Conservation (phyloP, 257 asterid species). For the Ajuga chamaepitys region DNA sequence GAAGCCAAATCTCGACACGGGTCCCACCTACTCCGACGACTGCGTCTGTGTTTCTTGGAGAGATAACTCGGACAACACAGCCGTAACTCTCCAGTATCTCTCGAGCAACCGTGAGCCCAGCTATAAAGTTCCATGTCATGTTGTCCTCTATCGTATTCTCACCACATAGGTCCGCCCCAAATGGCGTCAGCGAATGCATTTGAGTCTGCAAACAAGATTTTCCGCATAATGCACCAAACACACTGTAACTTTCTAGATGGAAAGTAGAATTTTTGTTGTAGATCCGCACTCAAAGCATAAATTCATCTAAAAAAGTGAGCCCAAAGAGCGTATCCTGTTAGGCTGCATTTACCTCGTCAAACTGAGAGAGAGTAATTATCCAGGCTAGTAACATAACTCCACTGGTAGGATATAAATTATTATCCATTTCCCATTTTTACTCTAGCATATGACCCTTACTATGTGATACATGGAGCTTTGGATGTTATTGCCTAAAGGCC, state of each 20-base stretch:
- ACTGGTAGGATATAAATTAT: too few species aligned
- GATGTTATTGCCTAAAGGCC: too few species aligned
- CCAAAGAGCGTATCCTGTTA: too few species aligned
- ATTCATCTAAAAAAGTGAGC: background rate
- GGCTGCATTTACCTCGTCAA: too few species aligned
- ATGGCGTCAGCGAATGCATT: constrained; percentile 79
- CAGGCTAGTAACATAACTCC: too few species aligned
- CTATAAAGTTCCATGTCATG: constrained; percentile 89
- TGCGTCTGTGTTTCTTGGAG: constrained; percentile 55
- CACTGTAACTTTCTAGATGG: too few species aligned
- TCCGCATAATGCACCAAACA: too few species aligned
- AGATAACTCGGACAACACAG: constrained; percentile 69
- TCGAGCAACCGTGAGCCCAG: constrained; percentile 88
- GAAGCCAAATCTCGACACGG: constrained; percentile 88
- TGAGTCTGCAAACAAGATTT: constrained; percentile 96
- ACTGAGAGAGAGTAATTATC: too few species aligned
- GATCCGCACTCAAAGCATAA: background rate
- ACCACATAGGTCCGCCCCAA: constrained; percentile 60
- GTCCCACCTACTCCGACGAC: constrained; percentile 72
- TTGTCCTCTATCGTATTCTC: constrained; percentile 69
- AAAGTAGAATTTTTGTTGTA: background rate
- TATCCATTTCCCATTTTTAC: too few species aligned
- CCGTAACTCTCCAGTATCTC: constrained; percentile 91
- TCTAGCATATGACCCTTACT: too few species aligned
- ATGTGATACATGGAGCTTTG: too few species aligned